Evolutionary conservation across 1,284 basidiomycete genomes (phyloP), one percentile per base, ranked within the genome.

Genomic region (Ceratorhiza oryzae-sativae): DNA sequence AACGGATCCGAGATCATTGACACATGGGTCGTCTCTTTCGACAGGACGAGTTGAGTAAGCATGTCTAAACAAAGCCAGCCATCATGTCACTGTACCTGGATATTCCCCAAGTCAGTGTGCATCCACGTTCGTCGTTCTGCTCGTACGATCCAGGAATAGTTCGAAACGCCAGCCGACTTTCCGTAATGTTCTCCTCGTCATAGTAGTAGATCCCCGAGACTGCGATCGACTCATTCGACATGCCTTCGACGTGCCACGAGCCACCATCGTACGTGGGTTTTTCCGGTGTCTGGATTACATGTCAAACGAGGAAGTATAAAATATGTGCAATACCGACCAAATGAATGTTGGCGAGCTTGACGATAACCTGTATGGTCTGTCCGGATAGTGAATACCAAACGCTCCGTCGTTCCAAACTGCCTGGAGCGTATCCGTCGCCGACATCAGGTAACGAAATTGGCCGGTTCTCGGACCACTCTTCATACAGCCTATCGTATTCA

Each of bases 321-420:
- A 48, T 45, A 25, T 9, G 32, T 62, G 32, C 0, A 13, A 9
- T 13, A 39, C 72, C 32, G 30, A 72, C 74, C 53, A 84, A 75
- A 10, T 82, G 77, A 62, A 86, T 84, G 73, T 83, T 84, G 0
- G 84, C 83, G 2, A 86, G 77, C 76, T 86, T 86, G 65, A 85
- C 81, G 71, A 86, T 85, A 15, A 86, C 78, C 73, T 86, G 85
- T 1, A 85, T 71, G 1, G 68, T 78, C 27, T 72, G 71, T 1
- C 78, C 79, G 0, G 65, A 51, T 2, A 80, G 71, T 1, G 53
- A 46, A 12, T 68, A 74, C 25, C 42, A 78, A 76, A 20, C 60
- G 68, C 51, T 75, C 49, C 46, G 75, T 75, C 71, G 75, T 46
- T 41, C 53, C 32, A 20, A 61, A 10, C 56, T 60, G n/a, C 67